Evolutionary conservation across 2,329 filamentous ascomycete species (phyloP).

Genomic region (Bipolaris sorokiniana): DNA sequence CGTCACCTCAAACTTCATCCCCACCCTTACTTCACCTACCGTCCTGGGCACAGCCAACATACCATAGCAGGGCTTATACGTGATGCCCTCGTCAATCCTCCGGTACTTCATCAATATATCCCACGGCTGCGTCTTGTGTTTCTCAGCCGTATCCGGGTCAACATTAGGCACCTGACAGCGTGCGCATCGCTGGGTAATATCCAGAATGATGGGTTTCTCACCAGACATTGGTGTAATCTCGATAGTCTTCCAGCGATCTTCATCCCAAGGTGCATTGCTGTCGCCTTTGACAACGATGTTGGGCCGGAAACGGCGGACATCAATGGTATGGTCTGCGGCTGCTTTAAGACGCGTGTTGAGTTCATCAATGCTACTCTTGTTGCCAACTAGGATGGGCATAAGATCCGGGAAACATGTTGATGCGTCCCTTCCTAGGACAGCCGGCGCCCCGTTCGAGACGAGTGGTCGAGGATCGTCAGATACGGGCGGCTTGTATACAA

Average conservation of each 20-base stretch:
- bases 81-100: slow-evolving; percentile 64
- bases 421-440: slow-evolving; percentile 61
- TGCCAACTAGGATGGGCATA: slow-evolving; percentile 63
- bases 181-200: slow-evolving; percentile 65
- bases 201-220: slow-evolving; percentile 52
- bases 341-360: slow-evolving; percentile 61
- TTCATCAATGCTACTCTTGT: slow-evolving; percentile 62
- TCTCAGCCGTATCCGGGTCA: slow-evolving; percentile 65
- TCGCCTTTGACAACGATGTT: slow-evolving; percentile 66
- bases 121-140: slow-evolving; percentile 66
- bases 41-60: slow-evolving; percentile 68
- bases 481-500: slow-evolving; percentile 66
- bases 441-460: slow-evolving; percentile 61
- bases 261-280: slow-evolving; percentile 61
- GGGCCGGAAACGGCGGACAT: slow-evolving; percentile 63
- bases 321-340: slow-evolving; percentile 59
- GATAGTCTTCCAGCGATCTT: slow-evolving; percentile 68
- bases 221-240: slow-evolving; percentile 46
- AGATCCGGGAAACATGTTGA: slow-evolving; percentile 66
- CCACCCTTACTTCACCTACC: slow-evolving; percentile 62
- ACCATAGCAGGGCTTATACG: slow-evolving; percentile 70
- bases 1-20: slow-evolving; percentile 64
- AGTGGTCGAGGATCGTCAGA: slow-evolving; percentile 57
- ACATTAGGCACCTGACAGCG: slow-evolving; percentile 70
- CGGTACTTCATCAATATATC: slow-evolving; percentile 66